A percentile compares a stretch with the other conserved stretches of the same genome.
phyloP scores from a whole-genome alignment of 2,329 filamentous ascomycete species.

The Aurifilum marmelostoma region DNA sequence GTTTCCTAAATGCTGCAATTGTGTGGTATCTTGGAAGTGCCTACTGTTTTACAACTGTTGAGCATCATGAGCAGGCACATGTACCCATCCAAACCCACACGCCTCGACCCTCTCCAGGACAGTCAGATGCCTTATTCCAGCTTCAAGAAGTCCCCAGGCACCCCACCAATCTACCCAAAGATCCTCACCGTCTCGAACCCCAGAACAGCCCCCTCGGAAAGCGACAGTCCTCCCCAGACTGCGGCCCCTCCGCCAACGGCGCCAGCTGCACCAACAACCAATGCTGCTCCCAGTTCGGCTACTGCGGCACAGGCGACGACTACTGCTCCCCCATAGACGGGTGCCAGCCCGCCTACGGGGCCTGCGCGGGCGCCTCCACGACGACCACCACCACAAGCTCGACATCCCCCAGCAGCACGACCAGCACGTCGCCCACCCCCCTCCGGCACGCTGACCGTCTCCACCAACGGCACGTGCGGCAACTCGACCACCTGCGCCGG shows the following conservation, averaged over 20 bases:
- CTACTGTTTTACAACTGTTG: background rate
- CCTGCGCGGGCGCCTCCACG: slow-evolving; percentile 8
- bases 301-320: slow-evolving; percentile 11
- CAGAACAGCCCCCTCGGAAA: background rate
- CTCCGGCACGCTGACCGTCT: background rate
- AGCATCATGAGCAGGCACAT: too few relatives aligned
- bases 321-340: slow-evolving; percentile 14
- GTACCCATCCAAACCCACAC: background rate
- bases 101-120: background rate
- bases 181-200: background rate
- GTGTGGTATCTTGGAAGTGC: background rate
- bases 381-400: slow-evolving; percentile 2
- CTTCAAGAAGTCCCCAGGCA: background rate
- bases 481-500: slow-evolving; percentile 13
- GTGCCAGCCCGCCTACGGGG: slow-evolving; percentile 7
- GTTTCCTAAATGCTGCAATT: background rate
- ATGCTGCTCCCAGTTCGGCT: slow-evolving; percentile 23
- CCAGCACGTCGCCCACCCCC: slow-evolving; percentile 4
- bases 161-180: background rate
- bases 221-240: slow-evolving; percentile 11
- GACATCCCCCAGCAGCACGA: background rate
- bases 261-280: slow-evolving; percentile 19
- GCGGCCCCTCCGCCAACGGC: slow-evolving; percentile 20
- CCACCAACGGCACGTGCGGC: slow-evolving; percentile 19
- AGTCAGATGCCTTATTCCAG: background rate